Evolutionary conservation across 2,329 filamentous ascomycete genomes (phyloP).

Genomic region (Aureobasidium subglaciale): DNA sequence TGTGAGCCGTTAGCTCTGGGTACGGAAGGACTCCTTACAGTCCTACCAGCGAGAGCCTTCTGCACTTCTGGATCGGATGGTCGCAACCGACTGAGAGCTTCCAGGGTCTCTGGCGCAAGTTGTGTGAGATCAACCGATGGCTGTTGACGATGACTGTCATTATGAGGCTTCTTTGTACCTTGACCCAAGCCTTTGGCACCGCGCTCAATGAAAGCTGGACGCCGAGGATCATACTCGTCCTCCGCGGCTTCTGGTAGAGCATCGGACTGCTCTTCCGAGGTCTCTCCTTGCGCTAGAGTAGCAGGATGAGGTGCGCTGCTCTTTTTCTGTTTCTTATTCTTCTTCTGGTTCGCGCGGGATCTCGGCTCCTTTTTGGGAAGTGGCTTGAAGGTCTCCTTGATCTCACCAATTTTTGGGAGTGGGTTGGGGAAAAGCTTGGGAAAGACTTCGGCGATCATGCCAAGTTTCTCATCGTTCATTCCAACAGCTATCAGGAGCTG

Average conservation of each 20-base stretch:
- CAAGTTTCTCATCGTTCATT: slow-evolving; percentile 49
- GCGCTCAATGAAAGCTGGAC: slow-evolving; percentile 24
- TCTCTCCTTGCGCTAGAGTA: not conserved
- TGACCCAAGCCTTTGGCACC: not conserved
- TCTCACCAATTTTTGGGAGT: slow-evolving; percentile 36
- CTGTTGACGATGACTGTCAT: not conserved
- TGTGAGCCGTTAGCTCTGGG: not conserved
- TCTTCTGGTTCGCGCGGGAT: slow-evolving; percentile 20
- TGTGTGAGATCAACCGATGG: slow-evolving; percentile 12
- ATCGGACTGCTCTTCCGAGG: slow-evolving; percentile 21
- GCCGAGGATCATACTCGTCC: slow-evolving; percentile 44
- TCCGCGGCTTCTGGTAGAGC: slow-evolving; percentile 31
- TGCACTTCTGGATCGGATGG: not conserved
- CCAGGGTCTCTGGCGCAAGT: slow-evolving; percentile 10
- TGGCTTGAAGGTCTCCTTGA: not conserved
- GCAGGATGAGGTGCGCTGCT: slow-evolving; percentile 18
- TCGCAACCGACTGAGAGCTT: slow-evolving; percentile 6
- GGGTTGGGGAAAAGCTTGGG: slow-evolving; percentile 33
- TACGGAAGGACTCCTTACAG: slow-evolving; percentile 2
- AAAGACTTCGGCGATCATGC: slow-evolving; percentile 26
- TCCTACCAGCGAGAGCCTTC: not conserved
- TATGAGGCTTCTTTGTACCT: not conserved
- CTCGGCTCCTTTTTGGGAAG: not conserved
- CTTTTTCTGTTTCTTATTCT: slow-evolving; percentile 28
- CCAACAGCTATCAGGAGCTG: slow-evolving; percentile 45